Conservation (phyloP, 164 flowering plant genomes). For the Chimonanthus praecox region DNA sequence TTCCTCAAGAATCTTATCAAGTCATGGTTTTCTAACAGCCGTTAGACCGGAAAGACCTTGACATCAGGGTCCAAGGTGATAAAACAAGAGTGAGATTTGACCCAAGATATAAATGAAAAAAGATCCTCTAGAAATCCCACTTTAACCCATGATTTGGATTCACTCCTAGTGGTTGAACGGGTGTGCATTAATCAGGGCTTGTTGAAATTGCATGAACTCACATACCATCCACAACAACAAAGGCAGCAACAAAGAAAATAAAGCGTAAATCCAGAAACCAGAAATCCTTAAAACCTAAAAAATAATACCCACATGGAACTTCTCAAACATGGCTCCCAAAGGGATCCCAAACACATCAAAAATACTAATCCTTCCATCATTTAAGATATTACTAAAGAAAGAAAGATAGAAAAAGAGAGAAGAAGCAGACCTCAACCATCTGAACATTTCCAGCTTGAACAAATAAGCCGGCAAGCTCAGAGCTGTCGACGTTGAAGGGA, state of each 20-base stretch:
- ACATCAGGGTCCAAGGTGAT: too few species aligned
- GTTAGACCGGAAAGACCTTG: too few species aligned
- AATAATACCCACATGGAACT: not conserved
- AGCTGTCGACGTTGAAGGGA: slow-evolving; percentile 62
- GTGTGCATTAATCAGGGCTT: too few species aligned
- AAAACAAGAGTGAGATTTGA: too few species aligned
- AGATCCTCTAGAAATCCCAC: too few species aligned
- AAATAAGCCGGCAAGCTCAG: slow-evolving; percentile 62
- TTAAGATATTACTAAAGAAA: not conserved
- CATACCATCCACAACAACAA: too few species aligned
- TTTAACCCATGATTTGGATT: too few species aligned
- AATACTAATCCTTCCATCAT: not conserved
- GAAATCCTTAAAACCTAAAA: not conserved
- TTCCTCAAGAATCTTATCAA: too few species aligned
- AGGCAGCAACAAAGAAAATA: not conserved
- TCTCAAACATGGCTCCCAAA: not conserved
- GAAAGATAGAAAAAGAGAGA: not conserved
- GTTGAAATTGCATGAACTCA: too few species aligned
- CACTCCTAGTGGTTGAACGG: too few species aligned
- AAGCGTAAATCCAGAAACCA: not conserved
- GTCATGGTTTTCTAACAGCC: too few species aligned
- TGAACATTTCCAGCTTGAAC: slow-evolving; percentile 76
- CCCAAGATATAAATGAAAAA: too few species aligned
- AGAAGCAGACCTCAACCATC: slow-evolving; percentile 74
- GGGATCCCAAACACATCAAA: not conserved